These are phyloP conservation scores for Ilex aquifolium DNA, from an alignment of 257 asterid species.

Conservation along the genomic window DNA sequence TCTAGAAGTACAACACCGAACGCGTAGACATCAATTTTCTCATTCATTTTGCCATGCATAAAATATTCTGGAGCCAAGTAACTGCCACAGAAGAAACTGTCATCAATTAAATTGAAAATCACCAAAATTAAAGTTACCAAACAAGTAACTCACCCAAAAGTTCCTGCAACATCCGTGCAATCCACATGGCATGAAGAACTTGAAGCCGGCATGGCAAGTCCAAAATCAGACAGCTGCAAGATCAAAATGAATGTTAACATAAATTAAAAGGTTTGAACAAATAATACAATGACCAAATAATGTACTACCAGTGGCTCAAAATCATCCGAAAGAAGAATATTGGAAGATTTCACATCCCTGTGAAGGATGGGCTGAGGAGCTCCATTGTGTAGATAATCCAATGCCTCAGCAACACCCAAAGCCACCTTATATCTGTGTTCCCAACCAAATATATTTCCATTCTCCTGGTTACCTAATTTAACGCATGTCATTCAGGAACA, in stretches of 20 bases:
- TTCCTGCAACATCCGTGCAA: conserved; percentile 74
- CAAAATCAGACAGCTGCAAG: conserved; percentile 83
- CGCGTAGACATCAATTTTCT: conserved; percentile 81
- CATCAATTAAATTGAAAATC: conserved; percentile 2
- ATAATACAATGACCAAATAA: background rate
- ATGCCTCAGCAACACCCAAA: conserved; percentile 85
- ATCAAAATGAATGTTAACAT: conserved; percentile 9
- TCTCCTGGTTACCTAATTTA: conserved; percentile 39
- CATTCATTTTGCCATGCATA: conserved; percentile 69
- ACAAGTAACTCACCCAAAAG: conserved; percentile 65
- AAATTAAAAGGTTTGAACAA: background rate
- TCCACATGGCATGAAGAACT: conserved; percentile 47
- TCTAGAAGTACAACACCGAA: conserved; percentile 95
- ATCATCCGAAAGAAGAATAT: conserved; percentile 77
- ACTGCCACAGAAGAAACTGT: conserved; percentile 30
- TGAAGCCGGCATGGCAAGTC: conserved; percentile 77
- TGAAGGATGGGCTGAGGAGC: conserved; percentile 56
- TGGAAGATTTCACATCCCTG: conserved; percentile 92
- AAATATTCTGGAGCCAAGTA: conserved; percentile 94
- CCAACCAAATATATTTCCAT: conserved; percentile 46
- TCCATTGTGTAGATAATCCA: conserved; percentile 57
- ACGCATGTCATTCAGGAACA: conserved; percentile 14
- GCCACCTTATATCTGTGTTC: conserved; percentile 78
- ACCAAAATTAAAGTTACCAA: conserved; percentile 10
- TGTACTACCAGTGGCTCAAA: conserved; percentile 73